A percentile compares a stretch with the other conserved stretches of the same genome.
phyloP scores from a whole-genome alignment of 768 basidiomycete species.

The Lentinula raphanica region DNA sequence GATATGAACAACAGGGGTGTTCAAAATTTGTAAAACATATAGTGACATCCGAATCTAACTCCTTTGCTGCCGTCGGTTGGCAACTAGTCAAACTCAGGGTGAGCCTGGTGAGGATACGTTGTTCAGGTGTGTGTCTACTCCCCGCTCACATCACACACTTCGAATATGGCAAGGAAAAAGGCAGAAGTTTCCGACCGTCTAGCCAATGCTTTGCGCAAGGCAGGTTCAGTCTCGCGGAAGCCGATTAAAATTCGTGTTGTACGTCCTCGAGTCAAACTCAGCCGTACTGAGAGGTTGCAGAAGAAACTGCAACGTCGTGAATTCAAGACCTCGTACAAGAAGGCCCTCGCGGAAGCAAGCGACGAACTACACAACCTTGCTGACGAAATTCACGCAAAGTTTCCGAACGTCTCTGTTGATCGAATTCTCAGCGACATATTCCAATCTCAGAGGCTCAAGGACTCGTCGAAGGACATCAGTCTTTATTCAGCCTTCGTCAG shows the following conservation, averaged over 20 bases:
- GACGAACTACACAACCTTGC: background rate
- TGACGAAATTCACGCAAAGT: background rate
- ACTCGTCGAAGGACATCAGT: background rate
- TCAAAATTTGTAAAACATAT: no score
- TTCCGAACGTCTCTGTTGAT: background rate
- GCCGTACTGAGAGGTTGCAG: background rate
- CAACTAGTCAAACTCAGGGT: no score
- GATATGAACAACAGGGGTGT: no score
- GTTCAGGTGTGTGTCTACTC: no score
- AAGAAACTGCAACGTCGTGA: background rate
- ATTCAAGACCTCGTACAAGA: background rate
- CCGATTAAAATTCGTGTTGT: background rate
- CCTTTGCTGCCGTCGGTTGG: no score
- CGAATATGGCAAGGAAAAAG: background rate
- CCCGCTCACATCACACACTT: no score
- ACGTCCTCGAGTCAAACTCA: background rate
- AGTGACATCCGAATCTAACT: no score
- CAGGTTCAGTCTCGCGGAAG: background rate
- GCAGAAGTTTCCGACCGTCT: background rate
- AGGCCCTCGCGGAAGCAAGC: background rate
- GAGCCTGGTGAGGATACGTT: no score
- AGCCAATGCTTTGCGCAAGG: background rate
- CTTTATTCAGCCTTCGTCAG: conserved; percentile 5
- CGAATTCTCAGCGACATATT: background rate
- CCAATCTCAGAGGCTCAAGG: background rate